These are phyloP conservation scores for Starmerella bacillaris DNA, from an alignment of 805 yeast genomes.

Conservation along the genomic window DNA sequence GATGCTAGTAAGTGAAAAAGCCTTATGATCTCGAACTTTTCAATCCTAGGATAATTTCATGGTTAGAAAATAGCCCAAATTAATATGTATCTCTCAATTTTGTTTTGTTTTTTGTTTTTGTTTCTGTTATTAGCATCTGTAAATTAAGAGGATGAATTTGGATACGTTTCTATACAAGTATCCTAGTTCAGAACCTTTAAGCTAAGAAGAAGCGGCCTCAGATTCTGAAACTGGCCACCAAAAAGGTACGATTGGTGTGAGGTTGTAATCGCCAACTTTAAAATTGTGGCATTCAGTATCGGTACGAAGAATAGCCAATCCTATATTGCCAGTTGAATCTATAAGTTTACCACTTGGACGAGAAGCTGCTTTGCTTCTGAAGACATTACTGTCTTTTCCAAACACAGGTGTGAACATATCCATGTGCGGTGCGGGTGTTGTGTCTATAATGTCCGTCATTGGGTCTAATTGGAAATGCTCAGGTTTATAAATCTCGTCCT, in stretches of 20 bases:
- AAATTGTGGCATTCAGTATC: slow-evolving; percentile 21
- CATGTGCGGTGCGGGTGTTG: slow-evolving; percentile 12
- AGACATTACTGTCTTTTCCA: slow-evolving; percentile 12
- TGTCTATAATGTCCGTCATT: slow-evolving; percentile 10
- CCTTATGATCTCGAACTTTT: no score
- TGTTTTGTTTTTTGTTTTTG: no score
- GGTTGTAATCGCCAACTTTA: slow-evolving; percentile 22
- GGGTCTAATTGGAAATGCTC: slow-evolving; percentile 4
- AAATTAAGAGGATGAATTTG: no score
- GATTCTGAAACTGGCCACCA: slow-evolving; percentile 84
- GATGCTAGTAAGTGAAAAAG: no score
- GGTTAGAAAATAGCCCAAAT: no score
- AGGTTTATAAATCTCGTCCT: slow-evolving; percentile 12
- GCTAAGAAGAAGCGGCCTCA: no score
- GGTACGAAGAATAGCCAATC: slow-evolving; percentile 43
- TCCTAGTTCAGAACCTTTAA: no score
- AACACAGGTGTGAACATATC: slow-evolving; percentile 5
- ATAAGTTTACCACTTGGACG: slow-evolving; percentile 46
- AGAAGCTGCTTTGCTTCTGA: slow-evolving; percentile 6
- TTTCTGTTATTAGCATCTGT: no score
- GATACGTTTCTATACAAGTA: no score
- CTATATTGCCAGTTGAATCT: slow-evolving; percentile 38
- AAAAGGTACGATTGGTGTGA: slow-evolving; percentile 42
- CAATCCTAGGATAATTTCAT: no score
- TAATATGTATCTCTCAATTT: no score